Evolutionary conservation across 768 basidiomycete genomes (phyloP).

Genomic region (Rhizopogon sp.): DNA sequence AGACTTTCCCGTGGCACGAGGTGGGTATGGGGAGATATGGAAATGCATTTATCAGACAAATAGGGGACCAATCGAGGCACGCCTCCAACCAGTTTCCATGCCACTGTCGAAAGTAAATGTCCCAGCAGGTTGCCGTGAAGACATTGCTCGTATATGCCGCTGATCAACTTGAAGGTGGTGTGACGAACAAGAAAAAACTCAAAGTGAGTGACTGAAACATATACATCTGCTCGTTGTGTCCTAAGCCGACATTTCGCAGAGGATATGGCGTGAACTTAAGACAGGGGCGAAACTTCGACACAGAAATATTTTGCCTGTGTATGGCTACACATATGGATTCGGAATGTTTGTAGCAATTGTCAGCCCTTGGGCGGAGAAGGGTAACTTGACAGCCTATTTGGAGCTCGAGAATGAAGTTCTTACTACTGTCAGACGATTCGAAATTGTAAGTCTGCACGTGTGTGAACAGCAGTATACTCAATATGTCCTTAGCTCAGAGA

Average conservation of each 20-base stretch:
- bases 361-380: slow-evolving; percentile 14
- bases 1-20: no score
- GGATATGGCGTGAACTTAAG: slow-evolving; percentile 14
- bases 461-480: not conserved
- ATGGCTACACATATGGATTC: slow-evolving; percentile 13
- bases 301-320: slow-evolving; percentile 13
- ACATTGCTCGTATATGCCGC: no score
- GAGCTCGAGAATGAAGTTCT: slow-evolving; percentile 1
- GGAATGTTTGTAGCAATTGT: slow-evolving; percentile 17
- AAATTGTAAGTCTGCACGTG: slow-evolving; percentile 8
- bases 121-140: no score
- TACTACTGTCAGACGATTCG: slow-evolving; percentile 5
- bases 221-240: not conserved
- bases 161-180: not conserved
- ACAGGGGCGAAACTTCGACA: slow-evolving; percentile 15
- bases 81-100: no score
- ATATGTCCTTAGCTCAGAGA: not conserved
- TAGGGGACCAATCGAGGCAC: no score
- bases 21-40: no score
- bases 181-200: slow-evolving; percentile 12
- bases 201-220: not conserved
- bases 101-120: no score
- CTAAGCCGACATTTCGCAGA: not conserved
- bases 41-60: no score
- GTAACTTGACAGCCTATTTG: slow-evolving; percentile 10